These are phyloP conservation scores for Cordyceps fumosorosea DNA, from an alignment of 2,329 filamentous ascomycete genomes.

Conservation along the genomic window DNA sequence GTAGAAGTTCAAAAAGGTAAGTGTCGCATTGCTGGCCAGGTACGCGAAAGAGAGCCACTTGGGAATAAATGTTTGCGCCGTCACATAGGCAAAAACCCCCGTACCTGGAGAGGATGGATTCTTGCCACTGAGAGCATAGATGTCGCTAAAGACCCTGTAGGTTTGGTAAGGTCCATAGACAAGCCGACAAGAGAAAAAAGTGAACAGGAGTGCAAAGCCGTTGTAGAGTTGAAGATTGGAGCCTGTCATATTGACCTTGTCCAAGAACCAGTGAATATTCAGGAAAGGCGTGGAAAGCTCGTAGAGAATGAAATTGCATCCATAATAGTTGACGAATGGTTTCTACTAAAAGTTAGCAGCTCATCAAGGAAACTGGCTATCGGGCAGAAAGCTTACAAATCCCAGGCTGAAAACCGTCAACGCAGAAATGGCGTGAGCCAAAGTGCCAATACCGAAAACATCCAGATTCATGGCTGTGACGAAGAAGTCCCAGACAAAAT, in stretches of 20 bases:
- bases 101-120: conserved; percentile 30
- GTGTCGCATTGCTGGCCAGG: conserved; percentile 60
- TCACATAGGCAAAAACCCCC: conserved; percentile 38
- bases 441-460: conserved; percentile 68
- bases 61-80: conserved; percentile 48
- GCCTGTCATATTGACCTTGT: conserved; percentile 77
- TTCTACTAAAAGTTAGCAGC: conserved; percentile 42
- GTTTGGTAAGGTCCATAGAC: conserved; percentile 73
- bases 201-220: conserved; percentile 62
- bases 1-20: conserved; percentile 73
- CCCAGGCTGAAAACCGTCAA: conserved; percentile 69
- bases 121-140: conserved; percentile 45
- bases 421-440: conserved; percentile 71
- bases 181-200: conserved; percentile 71
- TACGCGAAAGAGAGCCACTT: conserved; percentile 65
- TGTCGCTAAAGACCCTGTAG: conserved; percentile 61
- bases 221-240: conserved; percentile 69
- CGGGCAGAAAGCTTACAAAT: conserved; percentile 54
- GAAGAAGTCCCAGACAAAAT: conserved; percentile 77
- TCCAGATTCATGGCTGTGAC: conserved; percentile 61
- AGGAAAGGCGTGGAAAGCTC: conserved; percentile 80
- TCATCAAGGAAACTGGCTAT: conserved; percentile 13
- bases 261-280: conserved; percentile 88
- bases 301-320: conserved; percentile 75
- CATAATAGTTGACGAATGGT: conserved; percentile 81